Base-by-base conservation (phyloP, 129 eudicot species). In the Calendula officinalis region DNA sequence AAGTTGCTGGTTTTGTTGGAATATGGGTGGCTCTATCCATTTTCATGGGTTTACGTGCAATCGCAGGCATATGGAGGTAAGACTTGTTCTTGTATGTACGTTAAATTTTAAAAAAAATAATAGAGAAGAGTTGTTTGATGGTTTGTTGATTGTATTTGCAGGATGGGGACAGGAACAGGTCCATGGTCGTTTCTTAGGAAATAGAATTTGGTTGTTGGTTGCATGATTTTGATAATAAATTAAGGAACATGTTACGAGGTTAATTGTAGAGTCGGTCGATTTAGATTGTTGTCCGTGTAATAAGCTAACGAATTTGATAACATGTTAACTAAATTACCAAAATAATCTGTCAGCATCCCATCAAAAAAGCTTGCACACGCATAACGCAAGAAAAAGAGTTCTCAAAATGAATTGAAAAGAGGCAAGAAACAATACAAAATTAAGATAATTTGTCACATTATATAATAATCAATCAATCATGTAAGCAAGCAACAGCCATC, bases 31-130 rank as follows among this genome's bases (percentile, higher is more conserved):
- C 97, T 37, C 68, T 89, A 3, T 67, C 95, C 38, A 78, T 89
- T 38, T 89, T 78, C 62, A 89, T 86, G 95, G 79, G 73, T 11
- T 77, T 89, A 22, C 84, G 97, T 3, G 56, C 89, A 41, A 70
- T 85, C 60, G 91, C 86, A 32, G 95, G 97, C 7, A 8, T 89
- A 49, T 89, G 97, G 97, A 89, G 97, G 97, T 89, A 74, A 81
- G 14, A 16, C 38, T 40, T 7, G 17, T 49, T 63, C 32, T 22
- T 22, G 30, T 22, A 22, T 22, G 30, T 6, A 5, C 8, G 38
- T n/a, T 37, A 37, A 57, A 2, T 41, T 2, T 33, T 5, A n/a
- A 34, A 56, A 56, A 34, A 56, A 22, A 22, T 22, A 22, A 2
- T 22, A 22, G 6, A 43, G 14, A 22, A 13, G 13, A n/a, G 35